Conservation (phyloP, 352 stramenopile genomes). For the Blastocystis sp. region DNA sequence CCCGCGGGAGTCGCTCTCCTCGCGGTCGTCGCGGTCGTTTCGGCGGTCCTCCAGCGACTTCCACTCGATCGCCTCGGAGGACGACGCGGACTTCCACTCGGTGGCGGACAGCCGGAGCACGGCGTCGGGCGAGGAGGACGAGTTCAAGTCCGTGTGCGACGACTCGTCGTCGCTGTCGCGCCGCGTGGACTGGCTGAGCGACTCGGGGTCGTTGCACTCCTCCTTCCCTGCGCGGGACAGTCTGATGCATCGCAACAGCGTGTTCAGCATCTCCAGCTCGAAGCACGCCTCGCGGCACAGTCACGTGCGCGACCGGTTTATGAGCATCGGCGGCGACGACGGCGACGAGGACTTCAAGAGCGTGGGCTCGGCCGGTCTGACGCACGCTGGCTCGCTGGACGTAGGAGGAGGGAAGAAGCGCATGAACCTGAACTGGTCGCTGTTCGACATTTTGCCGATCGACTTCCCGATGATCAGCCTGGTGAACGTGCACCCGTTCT, state of each 20-base stretch:
- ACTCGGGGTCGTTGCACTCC: constrained; percentile 20
- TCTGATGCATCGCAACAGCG: constrained; percentile 22
- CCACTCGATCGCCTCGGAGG: constrained; percentile 41
- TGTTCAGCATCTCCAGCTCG: constrained; percentile 40
- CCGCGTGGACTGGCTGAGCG: not conserved
- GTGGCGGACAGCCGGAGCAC: not conserved
- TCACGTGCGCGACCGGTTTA: not conserved
- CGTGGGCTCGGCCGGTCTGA: not conserved
- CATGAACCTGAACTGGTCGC: constrained; percentile 60
- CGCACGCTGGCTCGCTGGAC: not conserved
- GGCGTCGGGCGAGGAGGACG: not conserved
- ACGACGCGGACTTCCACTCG: constrained; percentile 14
- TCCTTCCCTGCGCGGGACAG: not conserved
- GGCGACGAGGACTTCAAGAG: not conserved
- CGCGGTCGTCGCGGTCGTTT: not conserved
- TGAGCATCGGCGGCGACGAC: not conserved
- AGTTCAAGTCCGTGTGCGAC: constrained; percentile 31
- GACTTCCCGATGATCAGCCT: constrained; percentile 55
- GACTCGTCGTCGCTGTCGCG: not conserved
- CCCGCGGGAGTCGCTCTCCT: not conserved
- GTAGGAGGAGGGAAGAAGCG: not conserved
- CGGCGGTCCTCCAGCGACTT: constrained; percentile 7
- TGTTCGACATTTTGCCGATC: constrained; percentile 55
- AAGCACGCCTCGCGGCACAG: not conserved
- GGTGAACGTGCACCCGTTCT: constrained; percentile 44